Evolutionary conservation across 202 grass and related monocot species (phyloP).

Genomic region (Cymbopogon flexuosus): DNA sequence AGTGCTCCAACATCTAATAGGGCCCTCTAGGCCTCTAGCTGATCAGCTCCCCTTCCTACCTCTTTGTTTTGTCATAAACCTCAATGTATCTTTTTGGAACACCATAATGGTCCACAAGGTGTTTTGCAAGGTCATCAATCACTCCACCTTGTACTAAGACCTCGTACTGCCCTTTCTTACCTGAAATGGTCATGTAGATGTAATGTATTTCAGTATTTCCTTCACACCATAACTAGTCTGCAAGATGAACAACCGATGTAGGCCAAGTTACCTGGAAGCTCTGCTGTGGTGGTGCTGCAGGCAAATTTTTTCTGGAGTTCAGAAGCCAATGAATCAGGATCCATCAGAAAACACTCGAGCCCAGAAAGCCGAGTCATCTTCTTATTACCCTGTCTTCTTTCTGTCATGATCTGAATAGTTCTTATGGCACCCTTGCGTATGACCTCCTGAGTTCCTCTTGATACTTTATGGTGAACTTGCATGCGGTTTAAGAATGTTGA

Average conservation of each 20-base stretch:
- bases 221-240: background rate
- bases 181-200: conserved; percentile 36
- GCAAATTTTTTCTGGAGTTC: conserved; percentile 98
- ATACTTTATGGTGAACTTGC: conserved; percentile 75
- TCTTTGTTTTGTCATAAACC: conserved; percentile 86
- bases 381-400: conserved; percentile 93
- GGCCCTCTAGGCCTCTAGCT: background rate
- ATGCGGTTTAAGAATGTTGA: conserved; percentile 75
- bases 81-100: conserved; percentile 91
- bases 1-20: background rate
- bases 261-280: conserved; percentile 67
- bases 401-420: conserved; percentile 87
- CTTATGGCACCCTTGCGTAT: conserved; percentile 74
- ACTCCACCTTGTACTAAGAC: conserved; percentile 90
- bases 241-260: background rate
- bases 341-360: conserved; percentile 74
- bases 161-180: conserved; percentile 87
- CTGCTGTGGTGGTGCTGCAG: conserved; percentile 82
- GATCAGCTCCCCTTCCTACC: conserved; percentile 35
- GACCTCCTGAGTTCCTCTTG: conserved; percentile 58
- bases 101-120: conserved; percentile 76
- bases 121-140: conserved; percentile 76
- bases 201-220: background rate
- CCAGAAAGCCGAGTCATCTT: conserved; percentile 83
- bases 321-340: conserved; percentile 70